Base-by-base conservation (phyloP, 1,284 basidiomycete genomes). In the Rhodotorula mucilaginosa region DNA sequence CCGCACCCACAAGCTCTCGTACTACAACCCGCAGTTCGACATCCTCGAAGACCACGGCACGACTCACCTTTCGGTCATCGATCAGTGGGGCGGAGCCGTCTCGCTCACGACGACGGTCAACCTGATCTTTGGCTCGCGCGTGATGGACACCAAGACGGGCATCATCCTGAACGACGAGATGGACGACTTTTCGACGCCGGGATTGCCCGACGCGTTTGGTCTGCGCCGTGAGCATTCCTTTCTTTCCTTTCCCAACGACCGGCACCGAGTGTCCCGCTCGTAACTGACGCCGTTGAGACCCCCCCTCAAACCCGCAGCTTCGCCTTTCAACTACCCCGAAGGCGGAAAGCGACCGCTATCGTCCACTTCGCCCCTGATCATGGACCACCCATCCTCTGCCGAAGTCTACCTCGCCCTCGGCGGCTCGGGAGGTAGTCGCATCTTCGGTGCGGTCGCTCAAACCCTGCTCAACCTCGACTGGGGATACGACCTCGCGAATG, bases 71-170 rank as follows among this genome's bases (percentile, higher is more conserved):
- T 91, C 90, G 21, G 86, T 90, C 18, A 83, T 94, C 2, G 94
- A 97, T 81, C 85, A 86, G 76, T 85, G 89, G 79, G 92, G 92
- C 49, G 93, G 93, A 85, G 92, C 89, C 0, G 91, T 93, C 5
- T 82, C 90, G 31, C 80, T 97, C 39, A 97, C 94, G 2, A 89
- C 89, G 39, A 95, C 94, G 0, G 88, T 97, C 64, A 97, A 97
- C 81, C 79, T 94, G 26, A 82, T 84, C 47, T 97, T 96, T 82
- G 93, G 93, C n/a, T 92, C 90, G 7, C 84, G 84, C 67, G 89
- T 96, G 19, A 85, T 95, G 79, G 92, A 94, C 80, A 86, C 89
- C 0, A 85, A 87, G 52, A 95, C 92, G 0, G 95, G 94, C 0
- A 85, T 97, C 44, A 87, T 97, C 65, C 82, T 97, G 59, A 97